Percentiles rank a stretch among this genome's conserved stretches.
phyloP scores from a whole-genome alignment of 73 alveolate genomes.

The Paramecium sexaurelia region DNA sequence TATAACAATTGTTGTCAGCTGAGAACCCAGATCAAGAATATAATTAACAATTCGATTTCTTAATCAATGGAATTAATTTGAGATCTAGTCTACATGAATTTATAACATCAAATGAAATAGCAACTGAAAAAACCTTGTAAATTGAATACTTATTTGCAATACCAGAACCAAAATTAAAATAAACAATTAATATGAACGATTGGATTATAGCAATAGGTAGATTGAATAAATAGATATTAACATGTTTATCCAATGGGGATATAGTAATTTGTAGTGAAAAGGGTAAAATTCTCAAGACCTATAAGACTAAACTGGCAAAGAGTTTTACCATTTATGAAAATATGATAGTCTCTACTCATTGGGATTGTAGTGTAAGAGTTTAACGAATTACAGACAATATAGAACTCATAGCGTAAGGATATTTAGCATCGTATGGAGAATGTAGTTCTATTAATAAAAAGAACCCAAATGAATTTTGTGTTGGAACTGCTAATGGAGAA shows the following conservation, averaged over 20 bases:
- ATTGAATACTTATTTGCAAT: slow-evolving; percentile 37
- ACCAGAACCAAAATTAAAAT: slow-evolving; percentile 24
- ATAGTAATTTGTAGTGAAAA: background rate
- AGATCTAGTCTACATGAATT: background rate
- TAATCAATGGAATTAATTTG: background rate
- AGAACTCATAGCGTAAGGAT: background rate
- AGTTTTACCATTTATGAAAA: background rate
- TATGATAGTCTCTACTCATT: background rate
- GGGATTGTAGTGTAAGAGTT: background rate
- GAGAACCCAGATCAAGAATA: slow-evolving; percentile 21
- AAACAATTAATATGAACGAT: background rate
- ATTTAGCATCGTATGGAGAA: slow-evolving; percentile 20
- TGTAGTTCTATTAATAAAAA: background rate
- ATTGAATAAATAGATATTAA: background rate
- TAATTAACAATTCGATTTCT: slow-evolving; percentile 5
- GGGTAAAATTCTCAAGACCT: slow-evolving; percentile 5
- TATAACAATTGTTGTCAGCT: background rate
- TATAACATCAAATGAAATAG: background rate
- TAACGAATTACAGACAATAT: background rate
- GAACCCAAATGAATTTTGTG: slow-evolving; percentile 14
- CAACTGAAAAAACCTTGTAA: slow-evolving; percentile 12
- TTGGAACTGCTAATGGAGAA: slow-evolving; percentile 8
- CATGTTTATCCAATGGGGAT: background rate
- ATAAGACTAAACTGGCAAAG: slow-evolving; percentile 9
- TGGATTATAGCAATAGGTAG: slow-evolving; percentile 33